phyloP scores from a whole-genome alignment of 2,329 filamentous ascomycete genomes.

The Apiospora rasikravindrae region DNA sequence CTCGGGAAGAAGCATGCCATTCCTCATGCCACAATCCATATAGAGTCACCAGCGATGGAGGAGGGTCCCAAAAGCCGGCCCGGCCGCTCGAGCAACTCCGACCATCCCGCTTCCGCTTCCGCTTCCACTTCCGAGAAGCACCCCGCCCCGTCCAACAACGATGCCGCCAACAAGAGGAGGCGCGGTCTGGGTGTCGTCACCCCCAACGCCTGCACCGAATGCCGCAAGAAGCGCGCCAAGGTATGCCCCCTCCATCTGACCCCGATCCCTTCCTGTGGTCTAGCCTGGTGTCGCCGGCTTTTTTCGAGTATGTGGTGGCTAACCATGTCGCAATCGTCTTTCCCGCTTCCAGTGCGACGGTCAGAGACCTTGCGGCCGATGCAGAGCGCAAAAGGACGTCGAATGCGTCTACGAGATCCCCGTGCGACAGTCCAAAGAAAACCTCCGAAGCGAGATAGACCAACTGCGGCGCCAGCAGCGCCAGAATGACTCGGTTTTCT shows the following conservation, averaged over 20 bases:
- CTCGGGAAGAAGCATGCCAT: neutral
- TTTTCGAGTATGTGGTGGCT: slow-evolving; percentile 2
- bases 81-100: slow-evolving; percentile 32
- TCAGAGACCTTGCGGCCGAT: slow-evolving; percentile 59
- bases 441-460: slow-evolving; percentile 65
- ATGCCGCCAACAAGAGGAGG: slow-evolving; percentile 53
- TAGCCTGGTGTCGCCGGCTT: neutral
- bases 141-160: slow-evolving; percentile 25
- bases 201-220: slow-evolving; percentile 65
- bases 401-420: slow-evolving; percentile 68
- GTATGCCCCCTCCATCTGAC: slow-evolving; percentile 40
- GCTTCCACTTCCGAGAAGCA: slow-evolving; percentile 34
- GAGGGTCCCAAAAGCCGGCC: slow-evolving; percentile 34
- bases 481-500: slow-evolving; percentile 60
- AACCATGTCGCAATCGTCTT: slow-evolving; percentile 9
- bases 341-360: slow-evolving; percentile 60
- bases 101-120: slow-evolving; percentile 30
- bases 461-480: slow-evolving; percentile 58
- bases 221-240: slow-evolving; percentile 67
- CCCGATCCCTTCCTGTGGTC: neutral
- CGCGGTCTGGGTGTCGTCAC: slow-evolving; percentile 63
- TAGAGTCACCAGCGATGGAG: slow-evolving; percentile 34
- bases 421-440: slow-evolving; percentile 68
- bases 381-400: slow-evolving; percentile 57
- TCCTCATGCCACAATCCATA: neutral